Conservation (phyloP, 1,284 basidiomycete species). For the Schizophyllum amplum region DNA sequence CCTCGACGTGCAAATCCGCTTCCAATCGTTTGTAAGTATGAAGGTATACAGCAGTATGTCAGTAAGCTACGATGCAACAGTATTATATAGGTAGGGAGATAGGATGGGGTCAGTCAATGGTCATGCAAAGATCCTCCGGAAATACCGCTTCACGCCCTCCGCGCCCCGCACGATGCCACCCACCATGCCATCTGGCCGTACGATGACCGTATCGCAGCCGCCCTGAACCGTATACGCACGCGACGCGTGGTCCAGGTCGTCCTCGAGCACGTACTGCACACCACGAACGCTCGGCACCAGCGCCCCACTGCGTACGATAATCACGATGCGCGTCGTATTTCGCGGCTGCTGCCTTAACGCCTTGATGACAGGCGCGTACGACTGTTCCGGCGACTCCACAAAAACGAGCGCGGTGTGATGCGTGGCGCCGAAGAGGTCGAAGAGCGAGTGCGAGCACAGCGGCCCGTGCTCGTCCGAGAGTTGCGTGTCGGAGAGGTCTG, state of each 20-base stretch:
- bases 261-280: conserved; percentile 26
- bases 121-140: conserved; percentile 13
- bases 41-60: background rate
- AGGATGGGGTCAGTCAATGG: background rate
- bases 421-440: conserved; percentile 7
- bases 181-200: conserved; percentile 33
- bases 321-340: conserved; percentile 4
- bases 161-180: conserved; percentile 27
- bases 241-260: conserved; percentile 28
- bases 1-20: too few relatives aligned
- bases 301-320: conserved; percentile 16
- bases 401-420: conserved; percentile 13
- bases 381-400: background rate
- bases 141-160: conserved; percentile 26
- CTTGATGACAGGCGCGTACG: background rate
- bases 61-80: background rate
- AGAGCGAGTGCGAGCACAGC: conserved; percentile 2
- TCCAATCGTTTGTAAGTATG: background rate
- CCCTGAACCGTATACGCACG: conserved; percentile 24
- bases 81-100: background rate
- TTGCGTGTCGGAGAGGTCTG: conserved; percentile 3
- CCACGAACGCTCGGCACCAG: conserved; percentile 13
- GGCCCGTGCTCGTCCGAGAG: background rate
- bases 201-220: conserved; percentile 24
- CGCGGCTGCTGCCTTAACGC: conserved; percentile 3